Base-by-base conservation (phyloP, 805 yeast genomes). In the Saturnispora kantuleensis region DNA sequence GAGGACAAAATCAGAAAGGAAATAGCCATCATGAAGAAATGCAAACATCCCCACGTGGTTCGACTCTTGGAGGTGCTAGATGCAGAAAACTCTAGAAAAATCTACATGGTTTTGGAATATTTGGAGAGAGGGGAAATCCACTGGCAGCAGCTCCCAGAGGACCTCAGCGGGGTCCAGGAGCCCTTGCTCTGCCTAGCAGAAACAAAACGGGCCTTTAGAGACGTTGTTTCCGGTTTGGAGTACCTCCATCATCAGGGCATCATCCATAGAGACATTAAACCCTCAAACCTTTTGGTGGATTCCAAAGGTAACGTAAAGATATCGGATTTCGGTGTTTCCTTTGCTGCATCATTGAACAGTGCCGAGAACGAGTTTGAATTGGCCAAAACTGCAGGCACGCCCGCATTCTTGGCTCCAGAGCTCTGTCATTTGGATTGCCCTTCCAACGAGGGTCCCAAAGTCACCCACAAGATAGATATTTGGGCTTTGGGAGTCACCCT, bases 401-500 rank as follows among this genome's bases (percentile, higher is more conserved):
- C 97, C 2, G 97, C 96, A 0, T 90, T 90, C 61, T 81, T 88
- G 56, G 95, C 97, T 0, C 96, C 96, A 0, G 99, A 93, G 59
- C 69, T 89, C 39, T 89, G 96, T 58, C 71, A 73, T 44, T 79
- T 84, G 1, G 76, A 73, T 45, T 72, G 62, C 42, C 39, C 28
- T 10, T 55, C 56, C 5, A 58, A 54, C 30, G 26, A 21, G 26
- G 26, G 8, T 2, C 75, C 79, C 4, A 76, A 70, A 44, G 82
- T 90, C 35, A 81, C 85, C 43, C 71, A 80, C 58, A 87, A 84
- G 61, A 84, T 93, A 45, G 98, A 93, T 64, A 83, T 90, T n/a
- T 93, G 98, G 98, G 95, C 98, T 0, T 63, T 88, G 16, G 98
- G 98, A 10, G 88, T 90, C 5, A 89, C 97, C 0, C 65, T 93